A percentile compares a stretch with the other conserved stretches of the same genome.
Conservation (phyloP, 2,329 filamentous ascomycete genomes). For the Colletotrichum sp. region DNA sequence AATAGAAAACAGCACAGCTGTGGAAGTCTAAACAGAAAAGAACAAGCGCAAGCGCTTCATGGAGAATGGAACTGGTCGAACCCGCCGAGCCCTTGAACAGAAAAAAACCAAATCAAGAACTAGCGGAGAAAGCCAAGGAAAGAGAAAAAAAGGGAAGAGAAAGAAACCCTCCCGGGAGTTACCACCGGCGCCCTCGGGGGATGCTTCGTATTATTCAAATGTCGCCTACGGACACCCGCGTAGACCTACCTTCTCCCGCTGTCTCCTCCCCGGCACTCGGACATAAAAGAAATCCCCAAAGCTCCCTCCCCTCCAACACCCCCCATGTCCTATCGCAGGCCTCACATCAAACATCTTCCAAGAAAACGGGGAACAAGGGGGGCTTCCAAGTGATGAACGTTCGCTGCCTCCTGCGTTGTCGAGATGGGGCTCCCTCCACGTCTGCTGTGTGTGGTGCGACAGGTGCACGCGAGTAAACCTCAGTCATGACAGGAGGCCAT, state of each 20-base stretch:
- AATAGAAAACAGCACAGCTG: slow-evolving; percentile 13
- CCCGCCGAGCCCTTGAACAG: not conserved
- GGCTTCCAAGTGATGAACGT: not conserved
- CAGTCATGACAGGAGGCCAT: not conserved
- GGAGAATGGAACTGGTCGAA: not conserved
- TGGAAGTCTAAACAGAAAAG: not conserved
- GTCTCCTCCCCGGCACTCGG: not conserved
- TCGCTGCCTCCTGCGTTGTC: not conserved
- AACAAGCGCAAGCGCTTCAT: slow-evolving; percentile 1
- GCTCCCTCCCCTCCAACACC: not conserved
- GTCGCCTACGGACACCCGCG: not conserved
- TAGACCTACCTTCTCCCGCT: not conserved
- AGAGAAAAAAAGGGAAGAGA: not conserved
- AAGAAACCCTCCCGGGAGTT: not conserved
- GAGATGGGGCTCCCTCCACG: not conserved
- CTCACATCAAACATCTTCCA: slow-evolving; percentile 16
- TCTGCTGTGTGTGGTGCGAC: not conserved
- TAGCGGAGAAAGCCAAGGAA: not conserved
- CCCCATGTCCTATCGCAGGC: not conserved
- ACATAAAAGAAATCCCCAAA: not conserved
- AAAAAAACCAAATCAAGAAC: not conserved
- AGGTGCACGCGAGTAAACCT: not conserved
- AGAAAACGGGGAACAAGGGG: not conserved
- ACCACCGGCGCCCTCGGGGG: not conserved
- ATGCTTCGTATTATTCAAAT: not conserved